phyloP scores from a whole-genome alignment of 768 basidiomycete species.

The Dendrothele bispora region DNA sequence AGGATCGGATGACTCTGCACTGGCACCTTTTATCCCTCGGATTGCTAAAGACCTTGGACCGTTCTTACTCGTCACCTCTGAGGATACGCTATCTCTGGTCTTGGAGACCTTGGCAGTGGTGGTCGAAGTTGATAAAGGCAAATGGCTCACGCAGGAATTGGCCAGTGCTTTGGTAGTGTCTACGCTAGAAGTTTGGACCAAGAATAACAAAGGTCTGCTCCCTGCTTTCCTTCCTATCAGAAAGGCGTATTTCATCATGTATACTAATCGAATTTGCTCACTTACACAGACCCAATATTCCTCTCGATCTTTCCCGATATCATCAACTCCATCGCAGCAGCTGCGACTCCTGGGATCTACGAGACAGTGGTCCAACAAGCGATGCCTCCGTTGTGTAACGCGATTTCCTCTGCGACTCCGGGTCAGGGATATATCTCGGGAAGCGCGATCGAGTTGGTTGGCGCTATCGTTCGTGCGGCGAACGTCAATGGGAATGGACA shows the following conservation, averaged over 20 bases:
- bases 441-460: conserved; percentile 81
- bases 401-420: conserved; percentile 56
- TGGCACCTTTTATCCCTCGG: conserved; percentile 65
- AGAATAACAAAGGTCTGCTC: conserved; percentile 75
- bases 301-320: conserved; percentile 84
- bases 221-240: too few species aligned
- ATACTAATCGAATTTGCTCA: background rate
- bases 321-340: conserved; percentile 65
- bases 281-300: conserved; percentile 74
- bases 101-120: conserved; percentile 84
- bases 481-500: too few species aligned
- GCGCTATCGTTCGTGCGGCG: conserved; percentile 64
- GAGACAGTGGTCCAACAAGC: conserved; percentile 70
- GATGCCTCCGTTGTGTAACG: conserved; percentile 68
- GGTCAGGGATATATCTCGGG: conserved; percentile 75
- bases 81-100: conserved; percentile 87
- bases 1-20: conserved; percentile 56
- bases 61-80: conserved; percentile 75
- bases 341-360: conserved; percentile 61
- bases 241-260: background rate
- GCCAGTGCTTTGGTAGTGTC: conserved; percentile 65
- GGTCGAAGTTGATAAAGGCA: conserved; percentile 68
- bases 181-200: conserved; percentile 79
- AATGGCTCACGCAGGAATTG: conserved; percentile 70
- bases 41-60: conserved; percentile 84